These are phyloP conservation scores for Fistulifera pelliculosa DNA, from an alignment of 108 stramenopile genomes.

Conservation along the genomic window DNA sequence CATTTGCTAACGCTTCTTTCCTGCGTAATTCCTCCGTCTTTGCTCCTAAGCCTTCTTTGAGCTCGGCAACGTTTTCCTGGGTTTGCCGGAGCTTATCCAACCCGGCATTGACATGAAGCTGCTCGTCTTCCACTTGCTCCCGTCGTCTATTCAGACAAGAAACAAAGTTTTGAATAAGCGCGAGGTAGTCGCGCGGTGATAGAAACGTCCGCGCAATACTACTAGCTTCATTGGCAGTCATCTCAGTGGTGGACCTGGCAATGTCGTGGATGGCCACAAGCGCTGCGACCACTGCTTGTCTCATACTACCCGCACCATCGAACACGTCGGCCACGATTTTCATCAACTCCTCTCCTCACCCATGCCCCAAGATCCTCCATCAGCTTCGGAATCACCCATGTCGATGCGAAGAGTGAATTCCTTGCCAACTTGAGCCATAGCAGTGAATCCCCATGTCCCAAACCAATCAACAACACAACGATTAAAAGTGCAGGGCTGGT, in stretches of 20 bases:
- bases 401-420: slow-evolving; percentile 65
- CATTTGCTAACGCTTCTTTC: slow-evolving; percentile 88
- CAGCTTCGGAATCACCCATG: slow-evolving; percentile 76
- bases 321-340: slow-evolving; percentile 50
- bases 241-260: slow-evolving; percentile 63
- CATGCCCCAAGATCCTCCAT: slow-evolving; percentile 76
- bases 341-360: slow-evolving; percentile 74
- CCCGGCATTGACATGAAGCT: slow-evolving; percentile 94
- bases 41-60: slow-evolving; percentile 70
- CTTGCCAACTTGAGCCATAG: slow-evolving; percentile 57
- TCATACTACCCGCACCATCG: slow-evolving; percentile 49
- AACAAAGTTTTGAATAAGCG: slow-evolving; percentile 90
- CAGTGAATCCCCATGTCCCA: slow-evolving; percentile 91
- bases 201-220: slow-evolving; percentile 75
- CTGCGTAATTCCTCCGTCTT: slow-evolving; percentile 74
- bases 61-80: slow-evolving; percentile 85
- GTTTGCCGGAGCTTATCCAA: slow-evolving; percentile 90
- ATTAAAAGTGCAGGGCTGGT: slow-evolving; percentile 98
- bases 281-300: slow-evolving; percentile 92
- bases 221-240: slow-evolving; percentile 30
- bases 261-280: slow-evolving; percentile 82
- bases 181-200: slow-evolving; percentile 93
- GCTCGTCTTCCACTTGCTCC: slow-evolving; percentile 87
- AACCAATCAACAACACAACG: slow-evolving; percentile 99
- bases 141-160: slow-evolving; percentile 65